Evolutionary conservation across 768 basidiomycete species (phyloP).

Genomic region (Crassisporium funariophilum): DNA sequence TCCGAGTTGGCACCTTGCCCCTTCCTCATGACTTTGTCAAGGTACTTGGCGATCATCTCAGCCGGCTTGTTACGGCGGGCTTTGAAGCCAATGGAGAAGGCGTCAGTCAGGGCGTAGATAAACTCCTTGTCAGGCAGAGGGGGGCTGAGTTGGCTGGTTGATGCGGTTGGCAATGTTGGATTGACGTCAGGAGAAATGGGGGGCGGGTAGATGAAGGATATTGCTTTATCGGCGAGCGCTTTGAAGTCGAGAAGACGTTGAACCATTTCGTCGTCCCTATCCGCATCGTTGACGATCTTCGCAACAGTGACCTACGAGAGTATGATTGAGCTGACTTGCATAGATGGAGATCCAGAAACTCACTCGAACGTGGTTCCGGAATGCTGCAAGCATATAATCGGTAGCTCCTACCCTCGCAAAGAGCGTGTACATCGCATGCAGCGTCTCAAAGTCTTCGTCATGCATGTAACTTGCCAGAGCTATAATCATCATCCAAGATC

Average conservation of each 20-base stretch:
- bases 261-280: slow-evolving; percentile 78
- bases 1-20: slow-evolving; percentile 77
- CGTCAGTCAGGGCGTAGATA: slow-evolving; percentile 67
- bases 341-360: slow-evolving; percentile 10
- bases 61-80: slow-evolving; percentile 81
- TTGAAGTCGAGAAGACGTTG: slow-evolving; percentile 70
- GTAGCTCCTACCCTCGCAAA: slow-evolving; percentile 61
- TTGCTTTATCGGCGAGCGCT: slow-evolving; percentile 51
- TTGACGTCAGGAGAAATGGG: slow-evolving; percentile 10
- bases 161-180: slow-evolving; percentile 16
- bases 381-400: slow-evolving; percentile 57
- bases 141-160: slow-evolving; percentile 34
- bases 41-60: slow-evolving; percentile 89
- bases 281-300: slow-evolving; percentile 63
- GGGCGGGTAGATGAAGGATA: slow-evolving; percentile 50
- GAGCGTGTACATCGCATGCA: slow-evolving; percentile 53
- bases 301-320: slow-evolving; percentile 52
- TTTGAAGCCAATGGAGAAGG: slow-evolving; percentile 76
- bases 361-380: slow-evolving; percentile 65
- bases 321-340: slow-evolving; percentile 1
- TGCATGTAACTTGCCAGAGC: slow-evolving; percentile 58
- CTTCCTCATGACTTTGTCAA: slow-evolving; percentile 85
- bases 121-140: slow-evolving; percentile 56
- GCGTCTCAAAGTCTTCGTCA: slow-evolving; percentile 36
- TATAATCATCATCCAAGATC: slow-evolving; percentile 24